These are phyloP conservation scores for Verticillium alfalfae DNA, from an alignment of 2,329 filamentous ascomycete genomes.

Conservation along the genomic window DNA sequence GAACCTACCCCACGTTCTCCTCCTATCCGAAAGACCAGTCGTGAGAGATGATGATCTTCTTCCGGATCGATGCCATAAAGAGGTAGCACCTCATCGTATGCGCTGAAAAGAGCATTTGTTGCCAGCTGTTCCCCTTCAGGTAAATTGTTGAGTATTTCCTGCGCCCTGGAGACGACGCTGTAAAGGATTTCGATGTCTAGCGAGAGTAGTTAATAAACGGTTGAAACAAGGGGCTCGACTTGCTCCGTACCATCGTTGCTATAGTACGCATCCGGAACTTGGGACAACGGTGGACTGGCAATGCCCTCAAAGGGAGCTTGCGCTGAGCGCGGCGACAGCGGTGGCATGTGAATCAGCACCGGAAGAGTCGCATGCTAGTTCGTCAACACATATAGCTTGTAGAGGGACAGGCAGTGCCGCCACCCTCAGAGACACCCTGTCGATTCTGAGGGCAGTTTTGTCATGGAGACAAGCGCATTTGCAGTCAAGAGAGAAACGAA, in stretches of 20 bases:
- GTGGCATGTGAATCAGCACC: slow-evolving; percentile 25
- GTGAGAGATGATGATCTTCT: slow-evolving; percentile 68
- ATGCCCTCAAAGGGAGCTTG: slow-evolving; percentile 27
- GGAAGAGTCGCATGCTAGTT: slow-evolving; percentile 25
- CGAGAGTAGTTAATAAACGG: not conserved
- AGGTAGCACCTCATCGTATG: slow-evolving; percentile 73
- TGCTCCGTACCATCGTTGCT: slow-evolving; percentile 50
- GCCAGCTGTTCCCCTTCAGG: slow-evolving; percentile 60
- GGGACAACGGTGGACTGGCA: slow-evolving; percentile 17
- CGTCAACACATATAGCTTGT: not conserved
- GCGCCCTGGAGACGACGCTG: slow-evolving; percentile 67
- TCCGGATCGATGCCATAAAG: slow-evolving; percentile 65
- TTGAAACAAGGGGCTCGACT: not conserved
- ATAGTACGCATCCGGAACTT: slow-evolving; percentile 39
- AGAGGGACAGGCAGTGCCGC: not conserved
- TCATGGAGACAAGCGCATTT: not conserved
- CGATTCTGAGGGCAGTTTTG: not conserved
- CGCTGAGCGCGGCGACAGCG: slow-evolving; percentile 23
- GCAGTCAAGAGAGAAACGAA: not conserved
- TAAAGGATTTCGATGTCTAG: slow-evolving; percentile 75
- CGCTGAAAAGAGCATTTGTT: slow-evolving; percentile 72
- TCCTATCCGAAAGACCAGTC: slow-evolving; percentile 75
- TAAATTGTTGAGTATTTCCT: slow-evolving; percentile 53
- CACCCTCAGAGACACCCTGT: not conserved
- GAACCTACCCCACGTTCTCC: slow-evolving; percentile 51